Base-by-base conservation (phyloP, 31 red algal species). In the Odonthalia washingtoniensis region DNA sequence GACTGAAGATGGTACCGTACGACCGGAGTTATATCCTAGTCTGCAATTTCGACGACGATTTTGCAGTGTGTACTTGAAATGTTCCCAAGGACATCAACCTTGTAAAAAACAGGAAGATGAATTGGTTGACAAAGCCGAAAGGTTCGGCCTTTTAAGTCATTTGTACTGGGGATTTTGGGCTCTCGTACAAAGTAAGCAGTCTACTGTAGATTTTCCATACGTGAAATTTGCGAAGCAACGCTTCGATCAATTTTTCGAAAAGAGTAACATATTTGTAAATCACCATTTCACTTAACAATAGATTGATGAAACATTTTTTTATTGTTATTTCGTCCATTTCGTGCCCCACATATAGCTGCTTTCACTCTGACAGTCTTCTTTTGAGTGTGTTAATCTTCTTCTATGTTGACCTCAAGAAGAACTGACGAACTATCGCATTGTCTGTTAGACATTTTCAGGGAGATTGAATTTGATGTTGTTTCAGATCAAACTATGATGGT, bases 111-210 rank as follows among this genome's bases (percentile, higher is more conserved):
- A 33, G 26, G 77, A 75, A 33, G 75, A 41, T 31, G 65, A 69
- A 4, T 72, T 96, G 2, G 73, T 92, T 36, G 30, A 31, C 4
- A 89, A 96, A 64, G 84, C 85, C 21, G 85, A 92, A 49, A 45
- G 43, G 14, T 96, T 77, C 42, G 86, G 85, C 6, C 33, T 89
- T 0, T 53, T 89, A 12, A 81, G 84, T 62, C 94, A 96, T 75
- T 68, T 91, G 74, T 85, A 86, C 40, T 96, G 94, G 94, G 89
- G 88, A 14, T 85, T 96, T 32, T 96, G 94, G 94, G 94, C 49
- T 41, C 69, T 96, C 65, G 79, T 84, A 31, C 89, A 86, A 75
- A 91, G 84, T 52, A 60, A 26, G 6, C 73, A 39, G 33, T 87
- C 87, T 27, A 46, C 28, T 40, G 89, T 83, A 38, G 83, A 95